These are phyloP conservation scores for Wickerhamomyces subpelliculosus DNA, from an alignment of 805 yeast species.

Conservation along the genomic window DNA sequence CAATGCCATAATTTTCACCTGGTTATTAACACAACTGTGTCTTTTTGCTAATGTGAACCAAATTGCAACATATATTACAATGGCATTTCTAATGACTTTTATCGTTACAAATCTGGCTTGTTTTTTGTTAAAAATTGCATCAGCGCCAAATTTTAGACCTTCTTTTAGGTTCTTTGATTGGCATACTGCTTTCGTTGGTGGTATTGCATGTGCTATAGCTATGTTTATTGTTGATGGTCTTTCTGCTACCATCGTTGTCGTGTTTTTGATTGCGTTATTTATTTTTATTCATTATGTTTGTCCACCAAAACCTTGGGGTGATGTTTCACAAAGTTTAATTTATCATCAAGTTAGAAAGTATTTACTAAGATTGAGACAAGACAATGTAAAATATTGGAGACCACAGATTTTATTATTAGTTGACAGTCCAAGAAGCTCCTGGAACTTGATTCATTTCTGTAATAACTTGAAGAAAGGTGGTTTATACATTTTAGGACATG, in stretches of 20 bases:
- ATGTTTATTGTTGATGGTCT: conserved; percentile 94
- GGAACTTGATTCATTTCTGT: conserved; percentile 90
- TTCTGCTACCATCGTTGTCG: conserved; percentile 72
- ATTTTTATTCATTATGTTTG: conserved; percentile 80
- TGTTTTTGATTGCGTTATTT: conserved; percentile 59
- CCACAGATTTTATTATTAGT: conserved; percentile 88
- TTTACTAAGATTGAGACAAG: conserved; percentile 71
- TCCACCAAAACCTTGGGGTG: conserved; percentile 98
- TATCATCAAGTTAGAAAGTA: conserved; percentile 97
- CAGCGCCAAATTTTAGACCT: conserved; percentile 98
- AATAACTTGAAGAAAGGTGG: conserved; percentile 96
- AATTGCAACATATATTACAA: conserved; percentile 90
- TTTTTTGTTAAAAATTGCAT: conserved; percentile 74
- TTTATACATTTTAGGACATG: conserved; percentile 87
- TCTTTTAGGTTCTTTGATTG: conserved; percentile 84
- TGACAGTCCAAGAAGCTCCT: conserved; percentile 86
- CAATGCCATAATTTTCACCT: conserved; percentile 64
- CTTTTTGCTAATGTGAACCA: conserved; percentile 86
- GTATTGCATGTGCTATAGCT: conserved; percentile 60
- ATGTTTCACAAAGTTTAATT: conserved; percentile 89
- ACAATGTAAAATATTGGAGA: conserved; percentile 96
- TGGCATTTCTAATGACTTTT: conserved; percentile 96
- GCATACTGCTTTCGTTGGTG: conserved; percentile 75
- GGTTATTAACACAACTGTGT: conserved; percentile 78
- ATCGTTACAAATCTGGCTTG: conserved; percentile 93